Conservation (phyloP, 1,284 basidiomycete genomes). For the Trametes versicolor region DNA sequence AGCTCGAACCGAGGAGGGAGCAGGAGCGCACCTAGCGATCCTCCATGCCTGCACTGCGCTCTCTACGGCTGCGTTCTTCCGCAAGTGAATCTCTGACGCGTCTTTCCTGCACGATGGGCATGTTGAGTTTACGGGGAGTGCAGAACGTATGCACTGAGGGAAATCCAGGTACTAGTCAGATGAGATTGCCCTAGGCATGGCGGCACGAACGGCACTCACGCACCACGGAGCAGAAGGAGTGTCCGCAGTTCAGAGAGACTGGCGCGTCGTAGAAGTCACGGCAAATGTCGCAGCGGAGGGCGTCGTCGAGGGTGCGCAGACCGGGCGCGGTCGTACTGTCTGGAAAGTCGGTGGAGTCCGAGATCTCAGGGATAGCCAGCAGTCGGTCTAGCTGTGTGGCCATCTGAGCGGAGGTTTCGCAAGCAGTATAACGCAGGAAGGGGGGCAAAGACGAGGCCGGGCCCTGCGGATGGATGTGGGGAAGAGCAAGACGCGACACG, state of each 20-base stretch:
- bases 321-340: slow-evolving; percentile 52
- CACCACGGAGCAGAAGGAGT: slow-evolving; percentile 82
- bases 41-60: slow-evolving; percentile 71
- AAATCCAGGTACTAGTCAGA: not conserved
- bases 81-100: slow-evolving; percentile 65
- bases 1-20: not conserved
- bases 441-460: not conserved
- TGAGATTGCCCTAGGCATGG: not conserved
- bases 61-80: slow-evolving; percentile 68
- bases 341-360: slow-evolving; percentile 77
- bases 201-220: slow-evolving; percentile 38
- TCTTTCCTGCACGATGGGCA: slow-evolving; percentile 73
- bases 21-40: slow-evolving; percentile 61
- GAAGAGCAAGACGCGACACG: not conserved
- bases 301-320: slow-evolving; percentile 67
- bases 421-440: not conserved
- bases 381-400: slow-evolving; percentile 15
- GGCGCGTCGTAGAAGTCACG: slow-evolving; percentile 75
- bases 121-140: slow-evolving; percentile 63
- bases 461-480: not conserved
- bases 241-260: slow-evolving; percentile 74
- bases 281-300: slow-evolving; percentile 77
- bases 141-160: slow-evolving; percentile 69
- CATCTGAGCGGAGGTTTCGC: not conserved
- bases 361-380: slow-evolving; percentile 48